Base-by-base conservation (phyloP, 75 land plant genomes). In the Selaginella tamariscina region DNA sequence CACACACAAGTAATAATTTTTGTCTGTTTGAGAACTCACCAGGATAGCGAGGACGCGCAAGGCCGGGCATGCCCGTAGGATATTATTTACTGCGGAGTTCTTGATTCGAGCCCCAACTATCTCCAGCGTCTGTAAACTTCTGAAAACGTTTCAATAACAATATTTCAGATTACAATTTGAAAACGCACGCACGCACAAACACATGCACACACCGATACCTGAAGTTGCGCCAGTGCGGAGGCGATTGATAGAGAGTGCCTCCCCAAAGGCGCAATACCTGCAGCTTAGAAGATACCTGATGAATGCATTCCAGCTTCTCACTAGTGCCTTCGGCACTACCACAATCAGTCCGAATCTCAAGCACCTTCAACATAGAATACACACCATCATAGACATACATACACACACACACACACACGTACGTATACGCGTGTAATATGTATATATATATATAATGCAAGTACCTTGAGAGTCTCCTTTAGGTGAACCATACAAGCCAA, bases 261-360 rank as follows among this genome's bases (percentile, higher is more conserved):
- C 94, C 89, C 94, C 94, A 89, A 2, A 89, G 74, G 56, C 74
- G 82, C 1, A 89, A 73, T 0, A 79, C 70, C 44, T 84, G 84
- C 70, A 89, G 68, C 26, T 78, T 68, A 22, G 54, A 31, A 2
- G 69, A 81, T 27, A 30, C n/a, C n/a, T n/a, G 22, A 0, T 65
- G 39, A 30, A 88, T 72, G 73, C 75, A 82, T 30, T 84, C 87
- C 44, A 86, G 33, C 24, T 75, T 81, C 68, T 56, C 32, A 81
- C 66, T 67, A 0, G 11, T 1, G 31, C 33, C 39, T 31, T 72
- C 67, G 22, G 76, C 82, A n/a, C 24, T 18, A 27, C 82, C 64
- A 33, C 72, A 79, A 30, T 89, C 94, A 70, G 86, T 72, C n/a
- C 94, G 69, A 26, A 89, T 82, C 74, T 89, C 94, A 22, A 89